Evolutionary conservation across 495 filamentous ascomycete genomes (phyloP).

Genomic region (Evernia prunastri): DNA sequence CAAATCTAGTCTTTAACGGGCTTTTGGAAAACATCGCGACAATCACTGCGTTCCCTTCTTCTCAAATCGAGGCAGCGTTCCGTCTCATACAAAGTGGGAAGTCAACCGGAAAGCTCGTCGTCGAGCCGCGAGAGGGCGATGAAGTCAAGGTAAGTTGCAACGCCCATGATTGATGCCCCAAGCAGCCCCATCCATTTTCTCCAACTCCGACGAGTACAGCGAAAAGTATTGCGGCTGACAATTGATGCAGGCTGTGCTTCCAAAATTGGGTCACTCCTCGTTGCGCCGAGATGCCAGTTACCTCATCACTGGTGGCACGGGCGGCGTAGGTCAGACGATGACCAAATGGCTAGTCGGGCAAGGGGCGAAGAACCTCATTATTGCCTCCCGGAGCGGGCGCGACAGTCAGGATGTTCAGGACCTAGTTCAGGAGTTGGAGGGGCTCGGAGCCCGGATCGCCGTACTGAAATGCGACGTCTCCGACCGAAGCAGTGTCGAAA

Average conservation of each 20-base stretch:
- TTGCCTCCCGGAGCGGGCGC: conserved; percentile 40
- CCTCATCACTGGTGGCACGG: conserved; percentile 52
- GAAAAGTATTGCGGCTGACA: neutral
- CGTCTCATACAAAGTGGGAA: conserved; percentile 40
- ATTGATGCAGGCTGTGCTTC: neutral
- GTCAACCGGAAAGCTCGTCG: conserved; percentile 32
- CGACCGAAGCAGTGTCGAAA: neutral
- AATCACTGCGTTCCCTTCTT: conserved; percentile 15
- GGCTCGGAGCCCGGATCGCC: neutral
- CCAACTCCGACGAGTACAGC: neutral
- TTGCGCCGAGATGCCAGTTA: conserved; percentile 38
- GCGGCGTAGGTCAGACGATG: conserved; percentile 49
- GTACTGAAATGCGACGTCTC: neutral
- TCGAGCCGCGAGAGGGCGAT: conserved; percentile 13
- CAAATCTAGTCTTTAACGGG: conserved; percentile 6
- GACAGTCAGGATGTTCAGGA: neutral
- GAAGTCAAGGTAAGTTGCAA: conserved; percentile 26
- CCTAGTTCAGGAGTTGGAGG: neutral
- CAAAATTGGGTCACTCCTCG: neutral
- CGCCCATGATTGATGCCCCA: conserved; percentile 1
- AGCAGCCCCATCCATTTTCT: neutral
- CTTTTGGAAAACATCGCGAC: conserved; percentile 6
- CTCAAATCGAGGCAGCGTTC: conserved; percentile 38
- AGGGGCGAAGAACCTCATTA: conserved; percentile 48
- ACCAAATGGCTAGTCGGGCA: conserved; percentile 48